A percentile compares a stretch with the other conserved stretches of the same genome.
phyloP scores from a whole-genome alignment of 2,329 filamentous ascomycete species.

The Colletotrichum graminicola region DNA sequence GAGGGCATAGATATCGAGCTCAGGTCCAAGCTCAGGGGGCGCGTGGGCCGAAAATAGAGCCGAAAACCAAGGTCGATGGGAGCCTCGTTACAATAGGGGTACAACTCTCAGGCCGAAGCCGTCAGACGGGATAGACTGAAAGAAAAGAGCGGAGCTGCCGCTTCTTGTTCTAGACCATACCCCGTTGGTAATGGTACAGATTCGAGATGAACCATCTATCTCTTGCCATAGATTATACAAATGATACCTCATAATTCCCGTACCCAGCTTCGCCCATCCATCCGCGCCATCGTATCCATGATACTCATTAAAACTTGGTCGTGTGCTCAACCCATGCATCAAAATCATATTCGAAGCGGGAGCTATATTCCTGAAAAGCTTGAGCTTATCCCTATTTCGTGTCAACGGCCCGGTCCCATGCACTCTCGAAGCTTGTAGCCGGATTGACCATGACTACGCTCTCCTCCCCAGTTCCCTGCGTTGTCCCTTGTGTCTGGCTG shows the following conservation, averaged over 20 bases:
- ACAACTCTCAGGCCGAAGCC: background rate
- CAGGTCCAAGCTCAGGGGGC: background rate
- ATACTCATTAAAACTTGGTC: conserved; percentile 23
- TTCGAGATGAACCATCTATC: conserved; percentile 32
- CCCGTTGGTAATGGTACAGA: conserved; percentile 32
- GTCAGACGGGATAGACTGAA: background rate
- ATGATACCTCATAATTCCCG: conserved; percentile 35
- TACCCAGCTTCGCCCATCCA: background rate
- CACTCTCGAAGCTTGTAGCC: conserved; percentile 71
- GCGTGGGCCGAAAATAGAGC: background rate
- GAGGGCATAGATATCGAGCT: background rate
- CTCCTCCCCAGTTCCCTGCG: conserved; percentile 55
- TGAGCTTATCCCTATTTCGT: conserved; percentile 43
- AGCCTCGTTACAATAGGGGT: background rate
- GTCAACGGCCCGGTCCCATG: conserved; percentile 75
- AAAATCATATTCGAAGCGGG: background rate
- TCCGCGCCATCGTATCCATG: conserved; percentile 9
- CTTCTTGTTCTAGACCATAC: conserved; percentile 22
- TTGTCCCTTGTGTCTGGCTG: conserved; percentile 44
- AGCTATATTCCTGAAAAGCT: background rate
- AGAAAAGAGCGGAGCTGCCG: conserved; percentile 20
- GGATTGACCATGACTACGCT: conserved; percentile 67
- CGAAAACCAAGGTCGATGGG: background rate
- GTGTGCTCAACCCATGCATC: conserved; percentile 1
- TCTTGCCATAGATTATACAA: conserved; percentile 41